A percentile compares a stretch with the other conserved stretches of the same genome.
Evolutionary conservation across 352 stramenopile genomes (phyloP).

Genomic region (Phytophthora idaei): DNA sequence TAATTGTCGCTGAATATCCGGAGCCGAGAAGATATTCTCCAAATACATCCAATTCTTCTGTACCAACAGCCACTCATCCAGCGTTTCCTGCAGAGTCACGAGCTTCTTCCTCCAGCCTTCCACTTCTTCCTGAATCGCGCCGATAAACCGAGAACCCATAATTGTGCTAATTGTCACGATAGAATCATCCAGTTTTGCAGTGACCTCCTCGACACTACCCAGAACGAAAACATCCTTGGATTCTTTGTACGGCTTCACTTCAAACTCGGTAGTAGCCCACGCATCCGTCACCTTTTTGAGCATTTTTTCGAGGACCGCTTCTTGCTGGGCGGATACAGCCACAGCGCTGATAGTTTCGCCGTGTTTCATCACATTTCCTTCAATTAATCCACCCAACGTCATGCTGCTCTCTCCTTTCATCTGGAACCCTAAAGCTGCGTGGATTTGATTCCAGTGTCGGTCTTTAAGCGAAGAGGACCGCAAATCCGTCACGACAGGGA

Average conservation of each 20-base stretch:
- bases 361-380: constrained; percentile 87
- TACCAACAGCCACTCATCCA: constrained; percentile 89
- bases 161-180: constrained; percentile 95
- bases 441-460: constrained; percentile 79
- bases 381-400: constrained; percentile 88
- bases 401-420: constrained; percentile 84
- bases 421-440: constrained; percentile 85
- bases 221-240: constrained; percentile 94
- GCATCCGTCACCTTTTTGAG: constrained; percentile 92
- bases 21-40: constrained; percentile 88
- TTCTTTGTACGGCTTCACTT: constrained; percentile 94
- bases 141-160: constrained; percentile 91
- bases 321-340: constrained; percentile 88
- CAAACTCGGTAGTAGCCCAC: constrained; percentile 91
- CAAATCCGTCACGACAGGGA: constrained; percentile 79
- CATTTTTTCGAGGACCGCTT: constrained; percentile 93
- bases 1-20: constrained; percentile 92
- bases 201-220: constrained; percentile 91
- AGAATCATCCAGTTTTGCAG: constrained; percentile 91
- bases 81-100: constrained; percentile 81
- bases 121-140: constrained; percentile 90
- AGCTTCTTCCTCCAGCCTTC: constrained; percentile 88
- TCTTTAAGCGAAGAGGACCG: constrained; percentile 70
- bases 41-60: constrained; percentile 92
- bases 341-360: constrained; percentile 87